phyloP scores from a whole-genome alignment of 345 rosid genomes.

The Eucalyptus marginata region DNA sequence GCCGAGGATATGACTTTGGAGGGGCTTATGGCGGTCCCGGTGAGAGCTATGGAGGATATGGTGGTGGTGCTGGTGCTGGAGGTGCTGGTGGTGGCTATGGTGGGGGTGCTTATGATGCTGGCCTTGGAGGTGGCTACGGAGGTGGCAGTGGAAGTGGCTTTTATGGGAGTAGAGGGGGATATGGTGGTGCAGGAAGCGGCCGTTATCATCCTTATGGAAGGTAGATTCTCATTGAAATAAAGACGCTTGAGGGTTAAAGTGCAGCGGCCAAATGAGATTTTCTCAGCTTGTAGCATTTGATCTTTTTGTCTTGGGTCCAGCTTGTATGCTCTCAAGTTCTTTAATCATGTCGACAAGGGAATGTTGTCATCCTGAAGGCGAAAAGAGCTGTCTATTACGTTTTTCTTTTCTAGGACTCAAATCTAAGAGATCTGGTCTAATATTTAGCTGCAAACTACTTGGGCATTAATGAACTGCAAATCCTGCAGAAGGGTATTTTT shows the following conservation, averaged over 20 bases:
- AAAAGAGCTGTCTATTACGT: background rate
- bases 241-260: background rate
- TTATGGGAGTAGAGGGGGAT: conserved; percentile 1
- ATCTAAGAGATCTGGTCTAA: background rate
- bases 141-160: conserved; percentile 11
- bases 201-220: conserved; percentile 90
- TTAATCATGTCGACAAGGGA: background rate
- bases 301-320: background rate
- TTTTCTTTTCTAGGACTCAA: background rate
- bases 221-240: conserved; percentile 17
- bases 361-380: background rate
- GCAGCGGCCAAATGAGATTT: background rate
- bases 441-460: background rate
- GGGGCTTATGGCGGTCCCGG: conserved; percentile 28
- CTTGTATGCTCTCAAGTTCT: background rate
- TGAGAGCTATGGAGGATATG: conserved; percentile 33
- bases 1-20: conserved; percentile 27
- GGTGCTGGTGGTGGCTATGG: conserved; percentile 38
- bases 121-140: conserved; percentile 1
- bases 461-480: background rate
- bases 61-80: conserved; percentile 32
- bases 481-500: background rate
- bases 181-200: conserved; percentile 33
- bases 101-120: conserved; percentile 9
- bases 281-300: background rate